Evolutionary conservation across 371 early-diverging fungal genomes (phyloP), one percentile per base, ranked within the genome.

Genomic region (Zychaea mexicana): DNA sequence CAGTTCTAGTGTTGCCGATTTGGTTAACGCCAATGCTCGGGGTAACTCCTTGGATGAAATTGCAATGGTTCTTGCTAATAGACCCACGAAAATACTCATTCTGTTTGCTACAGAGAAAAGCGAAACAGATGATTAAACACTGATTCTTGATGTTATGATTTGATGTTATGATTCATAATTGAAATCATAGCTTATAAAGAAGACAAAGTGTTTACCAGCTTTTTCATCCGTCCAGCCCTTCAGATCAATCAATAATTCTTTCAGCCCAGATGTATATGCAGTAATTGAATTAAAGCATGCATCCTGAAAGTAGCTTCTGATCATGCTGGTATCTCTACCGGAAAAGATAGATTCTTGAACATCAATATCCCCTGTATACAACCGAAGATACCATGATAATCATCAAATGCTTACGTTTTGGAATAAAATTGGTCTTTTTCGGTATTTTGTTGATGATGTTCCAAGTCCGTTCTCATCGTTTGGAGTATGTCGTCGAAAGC

Each of bases 11-110:
- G 62, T 53, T 15, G 59, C 21, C 15, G 66, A 55, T n/a, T 38
- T 36, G 21, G 60, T 49, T 24, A 72, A 22, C 1, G 67, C 63
- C 13, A 81, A 42, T 15, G 69, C 42, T 1, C 64, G 66, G 15
- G 75, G 73, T 24, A 81, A 42, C 52, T 78, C 73, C 22, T 73
- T 73, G 3, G 82, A 78, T 12, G 65, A 49, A 13, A 59, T 22
- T 1, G 65, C 73, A 62, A 81, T 74, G 27, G 69, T 63, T 7
- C 66, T 60, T 8, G 78, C 77, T 9, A 81, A 56, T 24, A 78
- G 66, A 10, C 77, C 82, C 19, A 81, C 31, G 32, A 71, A 67
- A 3, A 81, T 68, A 5, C 72, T 60, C 7, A 69, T 10, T 28
- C 70, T 66, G 52, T 73, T 71, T 4, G 65, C 72, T 65, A 56